phyloP scores from a whole-genome alignment of 306 rosid genomes.

The Prunus davidiana region DNA sequence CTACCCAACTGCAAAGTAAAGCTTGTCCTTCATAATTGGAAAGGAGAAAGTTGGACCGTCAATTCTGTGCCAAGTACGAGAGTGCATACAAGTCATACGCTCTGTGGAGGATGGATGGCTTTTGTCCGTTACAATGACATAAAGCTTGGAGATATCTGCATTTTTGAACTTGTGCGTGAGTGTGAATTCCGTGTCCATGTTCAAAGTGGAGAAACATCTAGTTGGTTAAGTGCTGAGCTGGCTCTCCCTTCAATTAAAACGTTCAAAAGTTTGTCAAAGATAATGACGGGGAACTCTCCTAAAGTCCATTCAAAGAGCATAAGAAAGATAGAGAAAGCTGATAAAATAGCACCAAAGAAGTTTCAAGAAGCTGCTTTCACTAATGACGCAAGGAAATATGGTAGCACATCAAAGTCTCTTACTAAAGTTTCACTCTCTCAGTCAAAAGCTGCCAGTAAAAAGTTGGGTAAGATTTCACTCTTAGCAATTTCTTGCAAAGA shows the following conservation, averaged over 20 bases:
- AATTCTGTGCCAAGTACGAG: conserved; percentile 88
- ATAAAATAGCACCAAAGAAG: conserved; percentile 47
- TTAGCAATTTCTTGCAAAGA: neutral
- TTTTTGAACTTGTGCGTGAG: conserved; percentile 77
- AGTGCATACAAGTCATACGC: conserved; percentile 88
- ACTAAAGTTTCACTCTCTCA: conserved; percentile 49
- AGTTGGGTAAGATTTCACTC: conserved; percentile 54
- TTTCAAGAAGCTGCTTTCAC: conserved; percentile 51
- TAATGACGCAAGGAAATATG: conserved; percentile 51
- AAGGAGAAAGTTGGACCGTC: conserved; percentile 88
- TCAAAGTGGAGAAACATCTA: conserved; percentile 48
- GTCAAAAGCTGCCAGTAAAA: conserved; percentile 53
- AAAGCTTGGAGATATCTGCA: conserved; percentile 77
- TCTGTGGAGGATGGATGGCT: conserved; percentile 99
- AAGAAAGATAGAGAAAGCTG: conserved; percentile 43
- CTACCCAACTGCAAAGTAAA: conserved; percentile 83
- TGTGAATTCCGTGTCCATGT: conserved; percentile 76
- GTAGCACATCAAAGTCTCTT: conserved; percentile 47
- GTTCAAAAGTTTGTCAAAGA: conserved; percentile 44
- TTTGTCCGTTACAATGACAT: conserved; percentile 83
- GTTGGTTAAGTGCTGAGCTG: conserved; percentile 40
- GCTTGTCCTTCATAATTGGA: conserved; percentile 74
- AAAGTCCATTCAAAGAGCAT: conserved; percentile 44
- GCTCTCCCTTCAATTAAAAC: conserved; percentile 40
- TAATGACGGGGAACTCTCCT: conserved; percentile 42